Evolutionary conservation across 192 early-diverging fungal genomes (phyloP).

Genomic region (Lobosporangium transversale): DNA sequence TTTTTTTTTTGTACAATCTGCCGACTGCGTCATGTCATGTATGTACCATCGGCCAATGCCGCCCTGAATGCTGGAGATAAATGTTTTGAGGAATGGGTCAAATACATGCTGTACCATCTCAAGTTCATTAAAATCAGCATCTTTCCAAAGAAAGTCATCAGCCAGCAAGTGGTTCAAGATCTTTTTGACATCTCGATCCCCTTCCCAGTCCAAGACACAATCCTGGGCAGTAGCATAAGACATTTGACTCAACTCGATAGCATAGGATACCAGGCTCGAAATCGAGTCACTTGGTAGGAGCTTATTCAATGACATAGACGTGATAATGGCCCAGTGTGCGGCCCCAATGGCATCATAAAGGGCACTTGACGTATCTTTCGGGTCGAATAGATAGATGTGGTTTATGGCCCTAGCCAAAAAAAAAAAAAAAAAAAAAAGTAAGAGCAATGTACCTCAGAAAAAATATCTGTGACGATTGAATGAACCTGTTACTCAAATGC

Average conservation of each 20-base stretch:
- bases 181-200: slow-evolving; percentile 16
- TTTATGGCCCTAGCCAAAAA: slow-evolving; percentile 19
- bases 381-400: slow-evolving; percentile 17
- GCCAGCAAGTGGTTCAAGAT: slow-evolving; percentile 18
- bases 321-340: slow-evolving; percentile 16
- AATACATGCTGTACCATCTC: slow-evolving; percentile 21
- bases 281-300: slow-evolving; percentile 13
- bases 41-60: slow-evolving; percentile 15
- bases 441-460: slow-evolving; percentile 1
- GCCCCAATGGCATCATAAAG: slow-evolving; percentile 17
- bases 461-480: background rate
- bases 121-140: slow-evolving; percentile 12
- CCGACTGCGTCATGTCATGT: background rate
- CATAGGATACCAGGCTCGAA: slow-evolving; percentile 10
- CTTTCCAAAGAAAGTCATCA: slow-evolving; percentile 18
- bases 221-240: slow-evolving; percentile 12
- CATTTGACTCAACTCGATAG: slow-evolving; percentile 18
- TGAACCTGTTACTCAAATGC: background rate
- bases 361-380: slow-evolving; percentile 18
- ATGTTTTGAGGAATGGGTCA: slow-evolving; percentile 24
- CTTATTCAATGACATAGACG: slow-evolving; percentile 11
- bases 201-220: slow-evolving; percentile 13
- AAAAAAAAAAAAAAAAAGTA: slow-evolving; percentile 8
- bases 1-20: slow-evolving; percentile 1
- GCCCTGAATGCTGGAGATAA: slow-evolving; percentile 20